Conservation (phyloP, 1,284 basidiomycete genomes). For the Taiwanofungus camphoratus region DNA sequence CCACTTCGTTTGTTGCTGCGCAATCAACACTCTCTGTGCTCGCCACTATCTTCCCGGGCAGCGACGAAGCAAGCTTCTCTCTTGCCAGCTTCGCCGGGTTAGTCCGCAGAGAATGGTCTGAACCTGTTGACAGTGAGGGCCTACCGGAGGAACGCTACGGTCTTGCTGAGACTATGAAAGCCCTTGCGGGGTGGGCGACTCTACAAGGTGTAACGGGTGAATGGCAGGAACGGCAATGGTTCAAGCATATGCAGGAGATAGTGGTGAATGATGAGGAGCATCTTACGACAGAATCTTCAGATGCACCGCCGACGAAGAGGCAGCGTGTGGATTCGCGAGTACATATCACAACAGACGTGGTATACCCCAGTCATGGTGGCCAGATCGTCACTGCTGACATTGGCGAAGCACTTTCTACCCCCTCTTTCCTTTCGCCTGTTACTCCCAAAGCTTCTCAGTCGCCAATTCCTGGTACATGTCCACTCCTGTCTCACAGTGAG, state of each 20-base stretch:
- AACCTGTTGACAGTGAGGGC: constrained; percentile 43
- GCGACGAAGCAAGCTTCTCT: constrained; percentile 73
- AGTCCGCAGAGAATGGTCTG: constrained; percentile 63
- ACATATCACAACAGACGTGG: constrained; percentile 62
- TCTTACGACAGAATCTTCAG: neutral
- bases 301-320: neutral
- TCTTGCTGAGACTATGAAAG: constrained; percentile 57
- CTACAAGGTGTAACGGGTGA: constrained; percentile 74
- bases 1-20: constrained; percentile 65
- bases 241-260: constrained; percentile 58
- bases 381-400: constrained; percentile 72
- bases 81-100: constrained; percentile 72
- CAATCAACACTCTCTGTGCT: constrained; percentile 69
- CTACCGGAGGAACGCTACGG: constrained; percentile 59
- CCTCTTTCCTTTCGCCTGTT: neutral
- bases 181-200: constrained; percentile 70
- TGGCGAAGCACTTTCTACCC: constrained; percentile 41
- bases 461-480: neutral
- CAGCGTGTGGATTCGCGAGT: constrained; percentile 39
- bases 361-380: constrained; percentile 54
- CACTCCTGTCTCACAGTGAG: constrained; percentile 36
- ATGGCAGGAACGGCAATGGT: constrained; percentile 69
- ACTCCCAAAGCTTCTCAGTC: neutral
- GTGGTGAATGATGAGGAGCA: constrained; percentile 43
- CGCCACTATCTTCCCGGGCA: constrained; percentile 65